Conservation (phyloP, 2,329 filamentous ascomycete genomes). For the Exophiala sideris region DNA sequence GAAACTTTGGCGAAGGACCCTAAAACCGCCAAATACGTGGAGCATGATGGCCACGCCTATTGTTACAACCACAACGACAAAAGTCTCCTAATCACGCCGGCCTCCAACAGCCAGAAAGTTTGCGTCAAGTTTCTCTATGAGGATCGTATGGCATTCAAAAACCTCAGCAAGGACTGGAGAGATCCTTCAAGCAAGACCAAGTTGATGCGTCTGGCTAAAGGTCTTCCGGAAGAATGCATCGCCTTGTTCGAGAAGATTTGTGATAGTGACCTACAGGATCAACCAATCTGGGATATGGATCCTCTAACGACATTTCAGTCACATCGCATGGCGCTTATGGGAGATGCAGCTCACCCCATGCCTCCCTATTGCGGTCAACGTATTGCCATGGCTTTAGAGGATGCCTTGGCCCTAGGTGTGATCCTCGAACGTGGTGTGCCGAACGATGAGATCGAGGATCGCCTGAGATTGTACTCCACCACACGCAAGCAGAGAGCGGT, state of each 20-base stretch:
- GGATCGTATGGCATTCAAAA: conserved; percentile 7
- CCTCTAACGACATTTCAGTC: conserved; percentile 54
- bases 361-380: conserved; percentile 24
- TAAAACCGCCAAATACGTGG: conserved; percentile 37
- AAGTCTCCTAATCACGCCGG: conserved; percentile 7
- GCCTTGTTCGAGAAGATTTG: conserved; percentile 5
- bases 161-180: conserved; percentile 16
- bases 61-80: conserved; percentile 8
- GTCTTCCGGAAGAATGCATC: conserved; percentile 11
- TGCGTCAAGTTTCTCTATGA: conserved; percentile 15
- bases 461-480: conserved; percentile 58
- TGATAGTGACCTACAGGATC: conserved; percentile 7
- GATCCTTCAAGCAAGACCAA: conserved; percentile 14
- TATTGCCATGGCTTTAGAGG: conserved; percentile 22
- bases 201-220: conserved; percentile 7
- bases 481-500: conserved; percentile 57
- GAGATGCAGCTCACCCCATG: conserved; percentile 25
- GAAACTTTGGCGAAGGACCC: conserved; percentile 42
- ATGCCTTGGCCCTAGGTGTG: conserved; percentile 51
- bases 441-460: conserved; percentile 48
- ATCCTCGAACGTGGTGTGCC: conserved; percentile 51
- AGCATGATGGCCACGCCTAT: conserved; percentile 34
- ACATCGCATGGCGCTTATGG: conserved; percentile 50
- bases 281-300: conserved; percentile 60
- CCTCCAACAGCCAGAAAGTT: conserved; percentile 2